phyloP scores from a whole-genome alignment of 345 rosid genomes.

The Populus tremula region DNA sequence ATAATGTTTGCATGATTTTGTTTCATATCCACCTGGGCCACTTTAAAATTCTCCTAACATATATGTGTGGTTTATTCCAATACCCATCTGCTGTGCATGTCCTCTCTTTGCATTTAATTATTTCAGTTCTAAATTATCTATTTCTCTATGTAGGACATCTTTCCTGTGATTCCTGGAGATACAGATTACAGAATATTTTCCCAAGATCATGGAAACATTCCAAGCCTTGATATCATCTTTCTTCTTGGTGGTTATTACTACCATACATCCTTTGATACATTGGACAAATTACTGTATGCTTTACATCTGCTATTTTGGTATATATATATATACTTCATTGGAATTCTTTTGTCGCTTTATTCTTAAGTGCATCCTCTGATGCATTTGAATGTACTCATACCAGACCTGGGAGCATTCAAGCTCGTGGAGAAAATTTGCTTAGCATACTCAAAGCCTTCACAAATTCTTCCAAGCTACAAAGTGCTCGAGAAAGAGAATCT shows the following conservation, averaged over 20 bases:
- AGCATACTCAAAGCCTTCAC: slow-evolving; percentile 71
- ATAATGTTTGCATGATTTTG: neutral
- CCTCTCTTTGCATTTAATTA: neutral
- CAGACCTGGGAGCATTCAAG: slow-evolving; percentile 99
- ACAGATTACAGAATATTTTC: slow-evolving; percentile 94
- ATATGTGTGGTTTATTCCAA: neutral
- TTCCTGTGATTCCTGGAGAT: slow-evolving; percentile 89
- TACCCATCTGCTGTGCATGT: neutral
- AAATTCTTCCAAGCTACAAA: slow-evolving; percentile 67
- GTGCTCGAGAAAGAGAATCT: slow-evolving; percentile 53
- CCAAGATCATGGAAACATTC: slow-evolving; percentile 83
- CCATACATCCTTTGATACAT: slow-evolving; percentile 90
- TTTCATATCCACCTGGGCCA: neutral
- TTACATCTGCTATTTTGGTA: slow-evolving; percentile 58
- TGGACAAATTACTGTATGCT: slow-evolving; percentile 96
- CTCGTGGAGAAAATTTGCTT: slow-evolving; percentile 89
- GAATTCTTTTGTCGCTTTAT: slow-evolving; percentile 20
- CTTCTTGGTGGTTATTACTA: slow-evolving; percentile 95
- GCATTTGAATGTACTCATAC: slow-evolving; percentile 26
- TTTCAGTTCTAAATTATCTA: neutral
- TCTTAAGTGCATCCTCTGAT: slow-evolving; percentile 33
- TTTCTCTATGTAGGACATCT: slow-evolving; percentile 63
- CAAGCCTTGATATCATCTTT: slow-evolving; percentile 95
- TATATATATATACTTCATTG: slow-evolving; percentile 26
- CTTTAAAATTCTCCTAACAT: neutral